Conservation (phyloP, 2,329 filamentous ascomycete species). For the Colletotrichum lentis region DNA sequence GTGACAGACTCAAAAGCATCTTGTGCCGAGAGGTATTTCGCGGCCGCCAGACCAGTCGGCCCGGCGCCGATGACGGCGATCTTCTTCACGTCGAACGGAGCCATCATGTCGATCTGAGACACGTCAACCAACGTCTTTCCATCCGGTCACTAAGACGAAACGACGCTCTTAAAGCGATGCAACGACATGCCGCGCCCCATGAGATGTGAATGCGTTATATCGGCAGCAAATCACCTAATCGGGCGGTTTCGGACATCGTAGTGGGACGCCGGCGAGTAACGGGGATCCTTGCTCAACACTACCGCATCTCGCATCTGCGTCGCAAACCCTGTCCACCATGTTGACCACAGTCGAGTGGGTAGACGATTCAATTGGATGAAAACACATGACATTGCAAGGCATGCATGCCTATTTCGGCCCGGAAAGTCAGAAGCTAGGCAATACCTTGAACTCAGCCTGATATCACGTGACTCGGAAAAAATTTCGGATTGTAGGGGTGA, state of each 20-base stretch:
- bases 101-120: slow-evolving; percentile 15
- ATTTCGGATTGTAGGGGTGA: not conserved
- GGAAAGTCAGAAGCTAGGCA: slow-evolving; percentile 9
- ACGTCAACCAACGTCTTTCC: not conserved
- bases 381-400: slow-evolving; percentile 14
- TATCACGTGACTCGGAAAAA: slow-evolving; percentile 11
- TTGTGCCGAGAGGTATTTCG: slow-evolving; percentile 82
- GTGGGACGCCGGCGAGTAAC: slow-evolving; percentile 25
- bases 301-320: not conserved
- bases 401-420: slow-evolving; percentile 16
- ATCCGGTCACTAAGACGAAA: not conserved
- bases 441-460: not conserved
- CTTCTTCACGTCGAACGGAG: slow-evolving; percentile 60
- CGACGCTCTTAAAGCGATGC: slow-evolving; percentile 5
- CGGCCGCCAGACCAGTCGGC: slow-evolving; percentile 78
- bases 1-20: slow-evolving; percentile 71
- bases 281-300: not conserved
- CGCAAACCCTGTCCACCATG: slow-evolving; percentile 2
- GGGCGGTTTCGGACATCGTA: slow-evolving; percentile 26
- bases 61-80: slow-evolving; percentile 87
- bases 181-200: slow-evolving; percentile 9
- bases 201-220: slow-evolving; percentile 33
- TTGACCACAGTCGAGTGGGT: not conserved
- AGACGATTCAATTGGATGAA: slow-evolving; percentile 3
- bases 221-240: slow-evolving; percentile 35